These are phyloP conservation scores for Dipteronia dyeriana DNA, from an alignment of 345 rosid species.

Conservation along the genomic window DNA sequence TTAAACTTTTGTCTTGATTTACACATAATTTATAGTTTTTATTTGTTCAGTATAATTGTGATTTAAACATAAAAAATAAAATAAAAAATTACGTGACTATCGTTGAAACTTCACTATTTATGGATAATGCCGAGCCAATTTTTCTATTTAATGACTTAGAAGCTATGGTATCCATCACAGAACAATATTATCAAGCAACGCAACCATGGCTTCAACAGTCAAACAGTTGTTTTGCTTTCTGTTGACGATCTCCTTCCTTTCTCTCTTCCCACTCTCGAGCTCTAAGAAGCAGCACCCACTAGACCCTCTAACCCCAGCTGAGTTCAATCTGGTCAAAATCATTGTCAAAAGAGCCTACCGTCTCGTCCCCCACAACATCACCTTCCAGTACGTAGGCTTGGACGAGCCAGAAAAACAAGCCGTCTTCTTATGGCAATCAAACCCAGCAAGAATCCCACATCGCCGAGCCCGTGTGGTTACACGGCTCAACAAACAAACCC, in stretches of 20 bases:
- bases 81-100: too few relatives aligned
- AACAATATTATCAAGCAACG: background rate
- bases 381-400: constrained; percentile 26
- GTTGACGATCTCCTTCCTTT: background rate
- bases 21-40: too few relatives aligned
- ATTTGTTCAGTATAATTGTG: too few relatives aligned
- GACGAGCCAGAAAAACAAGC: constrained; percentile 22
- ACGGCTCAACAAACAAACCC: constrained; percentile 10
- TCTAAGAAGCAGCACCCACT: constrained; percentile 3
- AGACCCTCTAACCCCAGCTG: constrained; percentile 10
- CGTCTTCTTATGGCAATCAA: constrained; percentile 17
- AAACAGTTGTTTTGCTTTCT: background rate
- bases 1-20: too few relatives aligned
- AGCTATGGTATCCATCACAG: too few relatives aligned
- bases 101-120: too few relatives aligned
- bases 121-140: too few relatives aligned
- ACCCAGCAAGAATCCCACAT: constrained; percentile 5
- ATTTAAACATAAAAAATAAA: too few relatives aligned
- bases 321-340: constrained; percentile 13
- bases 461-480: constrained; percentile 15
- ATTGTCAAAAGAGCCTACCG: constrained; percentile 2
- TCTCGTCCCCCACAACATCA: background rate
- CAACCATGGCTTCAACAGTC: background rate
- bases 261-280: background rate
- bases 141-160: too few relatives aligned